A percentile compares a stretch with the other conserved stretches of the same genome.
Evolutionary conservation across 164 flowering plant species (phyloP).

Genomic region (Malania oleifera): DNA sequence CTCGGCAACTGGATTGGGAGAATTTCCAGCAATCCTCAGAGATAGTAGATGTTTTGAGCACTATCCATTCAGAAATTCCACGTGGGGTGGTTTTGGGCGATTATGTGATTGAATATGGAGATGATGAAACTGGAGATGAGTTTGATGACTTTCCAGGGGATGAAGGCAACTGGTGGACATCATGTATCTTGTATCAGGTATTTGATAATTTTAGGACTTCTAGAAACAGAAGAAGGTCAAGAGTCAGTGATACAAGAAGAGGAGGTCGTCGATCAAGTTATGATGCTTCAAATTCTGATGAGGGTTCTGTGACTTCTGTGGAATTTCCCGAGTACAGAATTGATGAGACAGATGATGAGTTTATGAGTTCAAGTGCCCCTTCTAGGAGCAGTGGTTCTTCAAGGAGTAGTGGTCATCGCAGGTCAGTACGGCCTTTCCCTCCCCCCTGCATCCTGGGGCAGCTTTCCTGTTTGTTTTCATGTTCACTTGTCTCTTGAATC

Average conservation of each 20-base stretch:
- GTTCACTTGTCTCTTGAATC: neutral
- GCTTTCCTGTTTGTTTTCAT: neutral
- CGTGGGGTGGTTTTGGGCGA: constrained; percentile 93
- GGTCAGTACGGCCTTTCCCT: constrained; percentile 37
- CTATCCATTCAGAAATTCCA: constrained; percentile 89
- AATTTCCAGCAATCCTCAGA: constrained; percentile 95
- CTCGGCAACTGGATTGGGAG: constrained; percentile 88
- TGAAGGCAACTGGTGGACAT: constrained; percentile 95
- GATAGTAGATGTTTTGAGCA: constrained; percentile 87
- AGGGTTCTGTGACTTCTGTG: constrained; percentile 73
- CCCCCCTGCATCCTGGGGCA: neutral
- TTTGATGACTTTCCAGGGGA: constrained; percentile 80
- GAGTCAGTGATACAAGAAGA: constrained; percentile 55
- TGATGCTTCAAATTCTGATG: constrained; percentile 78
- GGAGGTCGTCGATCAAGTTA: constrained; percentile 57
- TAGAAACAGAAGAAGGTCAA: constrained; percentile 77
- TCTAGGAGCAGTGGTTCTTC: constrained; percentile 10
- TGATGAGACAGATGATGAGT: constrained; percentile 69
- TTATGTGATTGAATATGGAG: constrained; percentile 94
- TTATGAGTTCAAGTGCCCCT: constrained; percentile 31
- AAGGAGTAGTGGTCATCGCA: constrained; percentile 49
- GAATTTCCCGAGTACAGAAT: constrained; percentile 60
- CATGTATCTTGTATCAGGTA: constrained; percentile 84
- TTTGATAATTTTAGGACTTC: constrained; percentile 81
- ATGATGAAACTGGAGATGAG: constrained; percentile 71